Evolutionary conservation across 2,329 filamentous ascomycete genomes (phyloP).

Genomic region (Cladosporium sp.): DNA sequence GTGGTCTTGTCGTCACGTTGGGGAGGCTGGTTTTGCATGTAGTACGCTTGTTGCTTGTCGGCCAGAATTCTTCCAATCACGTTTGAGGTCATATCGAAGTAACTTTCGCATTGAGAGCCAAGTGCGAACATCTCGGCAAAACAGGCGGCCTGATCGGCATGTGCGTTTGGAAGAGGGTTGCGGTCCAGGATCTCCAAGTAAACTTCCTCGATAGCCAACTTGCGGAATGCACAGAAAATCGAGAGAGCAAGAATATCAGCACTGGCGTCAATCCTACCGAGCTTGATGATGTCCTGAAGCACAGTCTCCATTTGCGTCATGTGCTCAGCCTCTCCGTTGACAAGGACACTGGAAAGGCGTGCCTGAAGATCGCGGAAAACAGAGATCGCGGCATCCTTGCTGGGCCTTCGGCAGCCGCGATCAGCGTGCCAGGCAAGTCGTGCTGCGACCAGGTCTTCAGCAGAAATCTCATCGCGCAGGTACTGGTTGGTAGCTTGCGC

Average conservation of each 20-base stretch:
- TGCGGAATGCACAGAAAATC: slow-evolving; percentile 59
- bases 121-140: slow-evolving; percentile 65
- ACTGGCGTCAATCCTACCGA: slow-evolving; percentile 23
- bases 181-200: slow-evolving; percentile 64
- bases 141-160: slow-evolving; percentile 63
- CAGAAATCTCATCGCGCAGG: slow-evolving; percentile 41
- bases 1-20: slow-evolving; percentile 23
- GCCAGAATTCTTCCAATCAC: slow-evolving; percentile 25
- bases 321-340: slow-evolving; percentile 19
- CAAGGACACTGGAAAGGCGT: slow-evolving; percentile 22
- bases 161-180: slow-evolving; percentile 61
- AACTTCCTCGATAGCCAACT: slow-evolving; percentile 61
- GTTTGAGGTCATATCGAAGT: slow-evolving; percentile 54
- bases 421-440: slow-evolving; percentile 46
- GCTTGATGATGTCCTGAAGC: slow-evolving; percentile 18
- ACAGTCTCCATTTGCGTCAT: slow-evolving; percentile 20
- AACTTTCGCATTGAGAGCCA: slow-evolving; percentile 63
- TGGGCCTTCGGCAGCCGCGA: slow-evolving; percentile 41
- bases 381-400: slow-evolving; percentile 34
- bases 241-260: slow-evolving; percentile 58
- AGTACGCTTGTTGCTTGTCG: slow-evolving; percentile 25
- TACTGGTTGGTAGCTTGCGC: slow-evolving; percentile 40
- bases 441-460: slow-evolving; percentile 39
- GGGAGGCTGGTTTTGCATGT: slow-evolving; percentile 24
- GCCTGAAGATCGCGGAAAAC: slow-evolving; percentile 41